These are phyloP conservation scores for Entophlyctis helioformis DNA, from an alignment of 192 early-diverging fungal genomes.

Conservation along the genomic window DNA sequence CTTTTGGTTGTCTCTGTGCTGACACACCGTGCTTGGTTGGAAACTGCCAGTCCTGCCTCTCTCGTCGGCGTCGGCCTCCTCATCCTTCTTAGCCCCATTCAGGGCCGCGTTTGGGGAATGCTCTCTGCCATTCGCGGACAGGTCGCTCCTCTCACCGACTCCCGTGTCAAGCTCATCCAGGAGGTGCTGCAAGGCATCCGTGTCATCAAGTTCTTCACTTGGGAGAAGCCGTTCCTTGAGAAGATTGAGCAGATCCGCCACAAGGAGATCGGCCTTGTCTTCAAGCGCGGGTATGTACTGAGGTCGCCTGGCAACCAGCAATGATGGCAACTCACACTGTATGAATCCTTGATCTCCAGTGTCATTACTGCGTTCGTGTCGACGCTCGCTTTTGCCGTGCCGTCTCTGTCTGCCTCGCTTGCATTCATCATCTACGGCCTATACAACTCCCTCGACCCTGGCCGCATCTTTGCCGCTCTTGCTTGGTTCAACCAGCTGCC, in stretches of 20 bases:
- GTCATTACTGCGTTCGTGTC: slow-evolving; percentile 25
- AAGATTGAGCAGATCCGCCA: slow-evolving; percentile 43
- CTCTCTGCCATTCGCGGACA: slow-evolving; percentile 21
- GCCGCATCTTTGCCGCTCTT: slow-evolving; percentile 27
- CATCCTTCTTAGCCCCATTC: slow-evolving; percentile 25
- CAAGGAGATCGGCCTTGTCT: slow-evolving; percentile 25
- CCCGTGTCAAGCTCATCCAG: slow-evolving; percentile 56
- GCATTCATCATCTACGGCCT: slow-evolving; percentile 33
- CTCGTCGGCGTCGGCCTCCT: slow-evolving; percentile 35
- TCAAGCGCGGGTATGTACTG: slow-evolving; percentile 4
- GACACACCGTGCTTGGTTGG: too few relatives aligned
- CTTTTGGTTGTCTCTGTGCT: slow-evolving; percentile 24
- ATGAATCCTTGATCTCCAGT: slow-evolving; percentile 16
- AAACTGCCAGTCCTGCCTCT: slow-evolving; percentile 26
- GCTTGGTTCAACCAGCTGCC: slow-evolving; percentile 29
- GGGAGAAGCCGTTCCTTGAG: slow-evolving; percentile 52
- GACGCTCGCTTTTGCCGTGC: slow-evolving; percentile 33
- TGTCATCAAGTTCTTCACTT: slow-evolving; percentile 65
- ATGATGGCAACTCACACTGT: too few relatives aligned
- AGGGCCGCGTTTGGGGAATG: slow-evolving; percentile 18
- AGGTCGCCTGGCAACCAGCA: too few relatives aligned
- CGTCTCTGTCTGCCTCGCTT: slow-evolving; percentile 23
- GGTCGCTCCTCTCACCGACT: slow-evolving; percentile 54
- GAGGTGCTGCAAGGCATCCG: slow-evolving; percentile 62
- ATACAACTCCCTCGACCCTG: slow-evolving; percentile 11